Conservation (phyloP, 176 grass and related monocot genomes). For the Paspalum vaginatum region DNA sequence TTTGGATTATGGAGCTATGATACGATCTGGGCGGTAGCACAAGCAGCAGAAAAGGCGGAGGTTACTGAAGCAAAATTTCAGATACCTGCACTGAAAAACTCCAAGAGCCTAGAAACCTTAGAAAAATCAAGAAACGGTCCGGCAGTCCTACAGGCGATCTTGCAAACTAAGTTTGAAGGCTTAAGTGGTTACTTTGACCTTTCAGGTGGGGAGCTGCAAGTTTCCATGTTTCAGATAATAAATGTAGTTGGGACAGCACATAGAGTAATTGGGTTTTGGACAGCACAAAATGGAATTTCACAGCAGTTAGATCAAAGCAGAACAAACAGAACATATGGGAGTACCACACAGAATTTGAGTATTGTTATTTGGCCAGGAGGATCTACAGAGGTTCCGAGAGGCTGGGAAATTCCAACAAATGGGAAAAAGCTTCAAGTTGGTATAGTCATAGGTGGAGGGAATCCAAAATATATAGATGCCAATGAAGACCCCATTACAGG, state of each 20-base stretch:
- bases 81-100: slow-evolving; percentile 20
- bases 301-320: neutral
- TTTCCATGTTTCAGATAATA: slow-evolving; percentile 54
- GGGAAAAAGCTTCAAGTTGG: slow-evolving; percentile 49
- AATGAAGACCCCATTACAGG: slow-evolving; percentile 8
- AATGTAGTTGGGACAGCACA: slow-evolving; percentile 45
- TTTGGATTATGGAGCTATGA: slow-evolving; percentile 60
- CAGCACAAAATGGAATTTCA: slow-evolving; percentile 30
- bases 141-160: slow-evolving; percentile 40
- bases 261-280: slow-evolving; percentile 57
- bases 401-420: slow-evolving; percentile 37
- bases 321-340: neutral
- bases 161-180: slow-evolving; percentile 51
- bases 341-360: slow-evolving; percentile 1
- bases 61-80: slow-evolving; percentile 1
- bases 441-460: neutral
- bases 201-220: slow-evolving; percentile 43
- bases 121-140: slow-evolving; percentile 30
- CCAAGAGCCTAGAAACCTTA: slow-evolving; percentile 15
- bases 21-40: slow-evolving; percentile 51
- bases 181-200: slow-evolving; percentile 58
- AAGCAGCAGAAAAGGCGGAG: slow-evolving; percentile 39
- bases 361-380: slow-evolving; percentile 46
- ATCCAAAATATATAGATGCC: neutral
- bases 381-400: slow-evolving; percentile 30